Base-by-base conservation (phyloP, 108 stramenopile species). In the Pelagomonas calceolata region DNA sequence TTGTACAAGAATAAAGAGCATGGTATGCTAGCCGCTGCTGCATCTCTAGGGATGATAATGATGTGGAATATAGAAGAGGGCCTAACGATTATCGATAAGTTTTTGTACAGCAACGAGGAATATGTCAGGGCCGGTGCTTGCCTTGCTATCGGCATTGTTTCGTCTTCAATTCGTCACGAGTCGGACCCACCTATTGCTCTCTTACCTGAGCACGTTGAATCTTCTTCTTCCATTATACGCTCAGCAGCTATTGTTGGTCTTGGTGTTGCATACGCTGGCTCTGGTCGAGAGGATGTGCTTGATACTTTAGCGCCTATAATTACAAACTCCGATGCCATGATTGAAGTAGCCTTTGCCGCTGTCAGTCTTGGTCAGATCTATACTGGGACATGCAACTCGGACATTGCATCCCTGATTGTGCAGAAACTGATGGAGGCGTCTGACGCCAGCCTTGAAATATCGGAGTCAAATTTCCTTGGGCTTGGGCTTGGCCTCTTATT, bases 21-120 rank as follows among this genome's bases (percentile, higher is more conserved):
- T 77, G 97, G 96, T 51, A 96, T 96, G 96, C 85, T 96, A 83
- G 85, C 91, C 68, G 98, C 97, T 0, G 93, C 98, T 9, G 98
- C 97, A 10, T 95, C 94, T 4, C 85, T 98, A 16, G 98, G 97
- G 63, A 83, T 90, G 46, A 91, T 99, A 66, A 82, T 95, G 36
- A 81, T 98, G 31, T 99, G 98, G 98, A 97, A 99, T 79, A 95
- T 99, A 0, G 95, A 98, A 80, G 98, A 98, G 82, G 98, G 96
- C n/a, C 78, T 98, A 68, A 95, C 92, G 34, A 90, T 91, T 68
- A 95, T 98, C 76, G 97, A 98, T 77, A 96, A 97, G 85, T 98
- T 89, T 76, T 84, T 98, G 67, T 94, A 97, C 82, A 88, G 88
- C 32, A 87, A 85, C 45, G 97, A 97, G 76, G 92, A 95, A 30